Evolutionary conservation across 345 rosid genomes (phyloP).

Genomic region (Dovyalis caffra): DNA sequence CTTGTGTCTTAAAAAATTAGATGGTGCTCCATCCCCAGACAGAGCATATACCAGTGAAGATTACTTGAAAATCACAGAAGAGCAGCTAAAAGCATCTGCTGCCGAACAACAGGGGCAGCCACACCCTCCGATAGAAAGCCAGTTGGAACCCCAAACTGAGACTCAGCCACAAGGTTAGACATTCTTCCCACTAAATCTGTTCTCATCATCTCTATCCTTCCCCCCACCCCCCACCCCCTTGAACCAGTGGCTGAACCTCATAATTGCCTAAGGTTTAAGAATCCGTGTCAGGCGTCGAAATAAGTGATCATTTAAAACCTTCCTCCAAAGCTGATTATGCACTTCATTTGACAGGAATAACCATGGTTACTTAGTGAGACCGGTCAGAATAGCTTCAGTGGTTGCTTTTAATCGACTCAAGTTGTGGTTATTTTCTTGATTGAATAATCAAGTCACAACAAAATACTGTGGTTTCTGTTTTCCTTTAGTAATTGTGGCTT

Average conservation of each 20-base stretch:
- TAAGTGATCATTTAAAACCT: neutral
- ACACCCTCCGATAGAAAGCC: constrained; percentile 30
- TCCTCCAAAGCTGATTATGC: neutral
- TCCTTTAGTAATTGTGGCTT: neutral
- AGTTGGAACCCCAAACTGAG: constrained; percentile 35
- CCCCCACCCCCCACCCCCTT: neutral
- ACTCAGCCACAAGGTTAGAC: constrained; percentile 37
- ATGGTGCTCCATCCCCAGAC: constrained; percentile 48
- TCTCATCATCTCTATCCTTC: neutral
- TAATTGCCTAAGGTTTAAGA: neutral
- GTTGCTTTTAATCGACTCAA: neutral
- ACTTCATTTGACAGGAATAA: neutral
- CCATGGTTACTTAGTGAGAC: neutral
- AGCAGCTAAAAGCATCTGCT: constrained; percentile 69
- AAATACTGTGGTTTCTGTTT: neutral
- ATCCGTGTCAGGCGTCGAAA: neutral
- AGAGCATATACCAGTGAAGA: constrained; percentile 73
- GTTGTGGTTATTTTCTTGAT: neutral
- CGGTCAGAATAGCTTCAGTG: neutral
- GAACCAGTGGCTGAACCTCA: no score
- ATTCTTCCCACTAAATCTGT: neutral
- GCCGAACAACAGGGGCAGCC: constrained; percentile 32
- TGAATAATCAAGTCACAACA: neutral
- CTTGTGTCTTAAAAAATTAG: constrained; percentile 33
- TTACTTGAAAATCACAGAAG: constrained; percentile 74